phyloP scores from a whole-genome alignment of 768 basidiomycete species.

The Terana coerulea region DNA sequence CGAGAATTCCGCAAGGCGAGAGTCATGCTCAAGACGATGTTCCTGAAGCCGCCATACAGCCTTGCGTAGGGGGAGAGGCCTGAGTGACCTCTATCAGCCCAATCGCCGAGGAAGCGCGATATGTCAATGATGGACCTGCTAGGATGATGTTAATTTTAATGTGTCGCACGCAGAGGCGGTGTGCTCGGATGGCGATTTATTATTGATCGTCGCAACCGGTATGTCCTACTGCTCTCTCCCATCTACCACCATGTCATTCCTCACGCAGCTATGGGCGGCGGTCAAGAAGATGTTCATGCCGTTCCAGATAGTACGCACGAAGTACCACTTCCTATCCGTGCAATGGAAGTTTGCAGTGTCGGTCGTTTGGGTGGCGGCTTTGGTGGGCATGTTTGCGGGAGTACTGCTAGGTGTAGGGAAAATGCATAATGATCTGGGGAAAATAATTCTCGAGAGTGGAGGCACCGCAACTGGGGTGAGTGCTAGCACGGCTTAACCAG shows the following conservation, averaged over 20 bases:
- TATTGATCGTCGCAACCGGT: neutral
- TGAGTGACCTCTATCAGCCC: neutral
- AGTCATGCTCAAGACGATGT: no score
- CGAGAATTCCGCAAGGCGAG: neutral
- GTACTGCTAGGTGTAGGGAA: slow-evolving; percentile 4
- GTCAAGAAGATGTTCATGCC: no score
- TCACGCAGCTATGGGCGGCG: no score
- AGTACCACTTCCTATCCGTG: neutral
- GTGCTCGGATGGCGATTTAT: neutral
- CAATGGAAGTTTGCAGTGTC: neutral
- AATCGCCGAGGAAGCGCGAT: no score
- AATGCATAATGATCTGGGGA: neutral
- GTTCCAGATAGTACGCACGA: neutral
- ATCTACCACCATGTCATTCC: neutral
- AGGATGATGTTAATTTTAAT: no score
- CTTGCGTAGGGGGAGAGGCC: neutral
- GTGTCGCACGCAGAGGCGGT: neutral
- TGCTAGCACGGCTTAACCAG: neutral
- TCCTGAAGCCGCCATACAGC: no score
- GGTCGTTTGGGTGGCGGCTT: neutral
- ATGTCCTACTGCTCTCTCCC: neutral
- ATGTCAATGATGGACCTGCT: no score
- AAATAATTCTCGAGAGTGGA: neutral
- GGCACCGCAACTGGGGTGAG: neutral
- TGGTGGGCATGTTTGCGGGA: slow-evolving; percentile 1